These are phyloP conservation scores for Tuber brumale DNA, from an alignment of 495 filamentous ascomycete species.

Conservation along the genomic window DNA sequence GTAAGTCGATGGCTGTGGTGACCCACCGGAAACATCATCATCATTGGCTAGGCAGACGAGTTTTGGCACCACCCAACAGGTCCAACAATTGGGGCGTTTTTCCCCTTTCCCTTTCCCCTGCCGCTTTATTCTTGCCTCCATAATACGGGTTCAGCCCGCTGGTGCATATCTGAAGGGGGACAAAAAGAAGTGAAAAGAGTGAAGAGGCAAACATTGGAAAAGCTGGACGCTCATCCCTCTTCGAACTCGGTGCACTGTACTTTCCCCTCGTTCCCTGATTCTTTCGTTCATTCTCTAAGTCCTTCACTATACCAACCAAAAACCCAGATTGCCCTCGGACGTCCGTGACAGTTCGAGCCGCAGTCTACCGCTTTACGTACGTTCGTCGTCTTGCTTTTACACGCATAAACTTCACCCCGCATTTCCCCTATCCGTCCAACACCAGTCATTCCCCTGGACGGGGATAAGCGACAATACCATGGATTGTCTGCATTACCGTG, in stretches of 20 bases:
- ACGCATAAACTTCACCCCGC: background rate
- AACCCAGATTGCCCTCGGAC: background rate
- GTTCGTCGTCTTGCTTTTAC: background rate
- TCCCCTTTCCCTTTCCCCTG: background rate
- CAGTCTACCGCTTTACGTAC: background rate
- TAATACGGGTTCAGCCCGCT: background rate
- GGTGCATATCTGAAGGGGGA: background rate
- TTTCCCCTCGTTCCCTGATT: background rate
- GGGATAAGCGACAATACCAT: background rate
- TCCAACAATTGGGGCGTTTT: conserved; percentile 1
- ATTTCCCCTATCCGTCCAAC: background rate
- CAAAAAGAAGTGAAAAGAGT: background rate
- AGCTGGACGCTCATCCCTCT: background rate
- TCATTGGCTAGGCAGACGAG: conserved; percentile 3
- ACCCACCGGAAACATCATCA: background rate
- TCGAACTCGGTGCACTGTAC: background rate
- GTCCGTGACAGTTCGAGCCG: background rate
- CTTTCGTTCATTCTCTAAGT: background rate
- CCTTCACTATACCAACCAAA: background rate
- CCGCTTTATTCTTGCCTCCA: background rate
- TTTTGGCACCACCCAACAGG: background rate
- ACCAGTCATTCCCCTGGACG: background rate
- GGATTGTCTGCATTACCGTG: conserved; percentile 5
- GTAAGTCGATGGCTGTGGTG: conserved; percentile 2
- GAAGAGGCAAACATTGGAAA: conserved; percentile 1